Evolutionary conservation across 352 stramenopile genomes (phyloP).

Genomic region (Pythium oligandrum): DNA sequence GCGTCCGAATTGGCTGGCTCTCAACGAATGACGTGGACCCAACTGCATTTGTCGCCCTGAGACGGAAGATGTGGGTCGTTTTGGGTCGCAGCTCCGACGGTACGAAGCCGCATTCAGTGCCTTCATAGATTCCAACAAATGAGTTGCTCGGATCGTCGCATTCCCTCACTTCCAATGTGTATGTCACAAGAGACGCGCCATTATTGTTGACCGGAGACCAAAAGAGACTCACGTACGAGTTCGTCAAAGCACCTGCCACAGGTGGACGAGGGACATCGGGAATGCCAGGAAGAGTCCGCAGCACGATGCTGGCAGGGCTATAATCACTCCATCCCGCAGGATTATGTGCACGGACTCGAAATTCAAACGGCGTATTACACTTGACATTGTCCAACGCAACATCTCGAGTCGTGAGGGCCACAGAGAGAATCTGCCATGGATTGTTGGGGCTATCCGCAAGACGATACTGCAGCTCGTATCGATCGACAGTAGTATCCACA

Average conservation of each 20-base stretch:
- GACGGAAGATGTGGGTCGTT: constrained; percentile 55
- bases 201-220: constrained; percentile 59
- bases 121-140: constrained; percentile 55
- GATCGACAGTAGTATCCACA: constrained; percentile 55
- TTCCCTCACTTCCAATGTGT: constrained; percentile 55
- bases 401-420: constrained; percentile 31
- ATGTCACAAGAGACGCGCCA: constrained; percentile 54
- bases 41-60: constrained; percentile 67
- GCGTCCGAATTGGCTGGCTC: constrained; percentile 50
- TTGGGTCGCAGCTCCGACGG: constrained; percentile 36
- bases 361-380: constrained; percentile 51
- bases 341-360: constrained; percentile 63
- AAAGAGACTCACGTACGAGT: constrained; percentile 71
- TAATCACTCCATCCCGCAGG: constrained; percentile 65
- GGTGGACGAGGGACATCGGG: constrained; percentile 39
- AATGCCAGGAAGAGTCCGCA: constrained; percentile 54
- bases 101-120: constrained; percentile 59
- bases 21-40: constrained; percentile 59
- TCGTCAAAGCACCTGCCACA: constrained; percentile 47
- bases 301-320: constrained; percentile 35
- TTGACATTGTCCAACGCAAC: constrained; percentile 33
- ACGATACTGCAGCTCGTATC: constrained; percentile 71
- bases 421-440: constrained; percentile 37
- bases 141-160: constrained; percentile 4
- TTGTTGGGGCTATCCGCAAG: constrained; percentile 41